These are phyloP conservation scores for Aspergillus puulaauensis DNA, from an alignment of 2,329 filamentous ascomycete genomes.

Conservation along the genomic window DNA sequence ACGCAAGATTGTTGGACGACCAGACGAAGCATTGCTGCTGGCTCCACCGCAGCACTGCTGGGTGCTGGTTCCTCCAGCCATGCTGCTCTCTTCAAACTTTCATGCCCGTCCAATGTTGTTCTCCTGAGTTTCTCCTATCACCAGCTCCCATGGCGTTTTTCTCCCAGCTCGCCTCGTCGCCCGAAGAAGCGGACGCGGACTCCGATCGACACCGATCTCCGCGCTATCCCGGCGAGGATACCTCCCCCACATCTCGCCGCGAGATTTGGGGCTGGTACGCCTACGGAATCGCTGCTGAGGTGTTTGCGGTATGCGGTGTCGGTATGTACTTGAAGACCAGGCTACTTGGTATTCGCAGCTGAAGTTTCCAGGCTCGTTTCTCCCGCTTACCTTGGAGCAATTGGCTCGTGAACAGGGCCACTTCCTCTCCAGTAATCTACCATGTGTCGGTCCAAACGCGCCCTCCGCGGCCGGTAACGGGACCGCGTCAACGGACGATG, in stretches of 20 bases:
- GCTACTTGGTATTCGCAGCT: background rate
- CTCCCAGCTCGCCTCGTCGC: slow-evolving; percentile 16
- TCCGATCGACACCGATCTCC: slow-evolving; percentile 36
- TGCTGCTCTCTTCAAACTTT: slow-evolving; percentile 10
- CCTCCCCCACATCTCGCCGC: slow-evolving; percentile 73
- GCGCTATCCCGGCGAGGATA: slow-evolving; percentile 78
- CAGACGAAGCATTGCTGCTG: background rate
- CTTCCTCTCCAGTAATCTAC: slow-evolving; percentile 52
- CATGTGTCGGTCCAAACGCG: slow-evolving; percentile 29
- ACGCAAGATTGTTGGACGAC: slow-evolving; percentile 3
- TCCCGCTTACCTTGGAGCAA: slow-evolving; percentile 87
- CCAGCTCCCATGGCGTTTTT: slow-evolving; percentile 5
- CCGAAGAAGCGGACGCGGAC: slow-evolving; percentile 14
- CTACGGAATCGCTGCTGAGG: slow-evolving; percentile 92
- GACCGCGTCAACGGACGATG: slow-evolving; percentile 21
- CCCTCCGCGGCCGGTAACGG: slow-evolving; percentile 18
- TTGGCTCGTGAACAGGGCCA: slow-evolving; percentile 89
- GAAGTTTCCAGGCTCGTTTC: slow-evolving; percentile 68
- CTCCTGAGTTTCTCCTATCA: background rate
- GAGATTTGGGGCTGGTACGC: slow-evolving; percentile 89
- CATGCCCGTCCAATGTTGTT: background rate
- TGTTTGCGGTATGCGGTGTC: slow-evolving; percentile 84
- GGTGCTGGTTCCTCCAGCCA: slow-evolving; percentile 6
- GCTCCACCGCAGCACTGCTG: slow-evolving; percentile 1
- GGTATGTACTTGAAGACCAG: slow-evolving; percentile 40